Conservation (phyloP, 169 alveolate species). For the Plasmodium gonderi region DNA sequence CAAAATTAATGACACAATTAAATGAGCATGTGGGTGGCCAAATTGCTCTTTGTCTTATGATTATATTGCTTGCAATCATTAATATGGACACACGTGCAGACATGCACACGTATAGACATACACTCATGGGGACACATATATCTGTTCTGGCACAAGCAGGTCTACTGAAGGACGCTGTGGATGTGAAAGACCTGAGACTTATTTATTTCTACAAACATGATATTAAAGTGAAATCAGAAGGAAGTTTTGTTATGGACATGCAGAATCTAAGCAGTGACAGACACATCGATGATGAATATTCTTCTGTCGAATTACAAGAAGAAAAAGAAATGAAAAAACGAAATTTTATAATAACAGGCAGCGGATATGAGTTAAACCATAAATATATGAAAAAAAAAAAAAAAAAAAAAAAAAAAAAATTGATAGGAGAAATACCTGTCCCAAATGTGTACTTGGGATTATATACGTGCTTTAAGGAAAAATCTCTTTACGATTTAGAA, state of each 20-base stretch:
- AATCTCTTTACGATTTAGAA: slow-evolving; percentile 15
- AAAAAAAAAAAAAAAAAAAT: background rate
- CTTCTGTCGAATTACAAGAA: background rate
- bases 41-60: too few species aligned
- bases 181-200: slow-evolving; percentile 38
- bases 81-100: background rate
- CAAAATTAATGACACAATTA: too few species aligned
- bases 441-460: slow-evolving; percentile 43
- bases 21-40: too few species aligned
- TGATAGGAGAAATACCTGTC: slow-evolving; percentile 30
- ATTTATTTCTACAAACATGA: slow-evolving; percentile 55
- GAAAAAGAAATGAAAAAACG: background rate
- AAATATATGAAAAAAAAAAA: slow-evolving; percentile 3
- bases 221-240: slow-evolving; percentile 24
- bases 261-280: background rate
- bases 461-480: slow-evolving; percentile 11
- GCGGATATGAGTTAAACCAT: background rate
- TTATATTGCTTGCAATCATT: too few species aligned
- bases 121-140: background rate
- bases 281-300: background rate
- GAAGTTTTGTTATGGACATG: slow-evolving; percentile 12
- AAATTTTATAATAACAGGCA: background rate
- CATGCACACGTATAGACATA: background rate
- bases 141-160: background rate
- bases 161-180: slow-evolving; percentile 30